Base-by-base conservation (phyloP, 805 yeast genomes). In the Wickerhamomyces ciferrii region DNA sequence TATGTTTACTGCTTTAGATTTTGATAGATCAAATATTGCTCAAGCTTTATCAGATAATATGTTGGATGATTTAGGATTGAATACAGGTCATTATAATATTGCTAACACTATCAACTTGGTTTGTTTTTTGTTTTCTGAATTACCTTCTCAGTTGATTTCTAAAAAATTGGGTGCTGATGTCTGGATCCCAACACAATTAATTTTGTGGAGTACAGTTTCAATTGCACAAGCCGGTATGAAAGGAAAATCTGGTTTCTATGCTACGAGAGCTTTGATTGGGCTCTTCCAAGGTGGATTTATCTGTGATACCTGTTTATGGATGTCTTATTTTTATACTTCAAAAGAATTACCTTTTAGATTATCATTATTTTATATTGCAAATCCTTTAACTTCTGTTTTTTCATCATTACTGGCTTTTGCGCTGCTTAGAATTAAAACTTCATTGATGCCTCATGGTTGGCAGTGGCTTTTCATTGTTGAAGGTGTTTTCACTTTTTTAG, bases 381-480 rank as follows among this genome's bases (percentile, higher is more conserved):
- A 71, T 44, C 74, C 81, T 1, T 48, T 72, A 37, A 74, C 82
- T 1, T 67, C 66, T 40, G 74, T 77, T 32, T 43, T 61, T 35
- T 64, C 81, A 9, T 71, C 79, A 9, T 58, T 80, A 36, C 63
- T 76, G 31, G 81, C 81, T 0, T 77, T 70, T 52, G 87, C 79
- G 4, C 61, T 82, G 39, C 68, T 81, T 47, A 71, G 70, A 48
- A 65, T 82, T 63, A 66, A 78, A 25, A 80, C 80, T 14, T 50
- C 59, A 1, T 54, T 54, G 13, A 75, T 78, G 4, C 60, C 66
- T 59, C 62, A 61, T 5, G 83, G 84, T 24, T 83, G 88, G 89
- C 68, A 75, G 46, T 83, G 84, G 81, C 65, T 83, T 25, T 83
- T 83, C 53, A 57, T 83, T 23, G 68, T 84, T 39, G 87, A 82